phyloP scores from a whole-genome alignment of 169 alveolate species.

The Plasmodium ovale region DNA sequence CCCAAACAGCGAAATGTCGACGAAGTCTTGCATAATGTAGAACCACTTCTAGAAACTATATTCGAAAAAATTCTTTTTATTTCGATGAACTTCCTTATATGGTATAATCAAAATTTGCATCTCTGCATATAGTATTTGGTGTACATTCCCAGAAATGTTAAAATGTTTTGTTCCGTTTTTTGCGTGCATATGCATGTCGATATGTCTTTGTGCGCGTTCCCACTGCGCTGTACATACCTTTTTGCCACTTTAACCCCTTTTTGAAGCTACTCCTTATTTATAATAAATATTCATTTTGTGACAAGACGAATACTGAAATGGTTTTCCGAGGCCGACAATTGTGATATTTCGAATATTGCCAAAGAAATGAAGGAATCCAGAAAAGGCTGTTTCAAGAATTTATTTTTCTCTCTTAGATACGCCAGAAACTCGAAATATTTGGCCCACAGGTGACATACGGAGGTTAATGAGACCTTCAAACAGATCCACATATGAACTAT shows the following conservation, averaged over 20 bases:
- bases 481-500: constrained; percentile 81
- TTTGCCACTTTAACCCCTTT: too few relatives aligned
- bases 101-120: constrained; percentile 67
- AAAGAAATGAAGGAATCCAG: constrained; percentile 40
- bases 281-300: constrained; percentile 63
- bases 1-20: constrained; percentile 75
- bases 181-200: not conserved
- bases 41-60: constrained; percentile 80
- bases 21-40: constrained; percentile 76
- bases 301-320: constrained; percentile 71
- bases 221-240: too few relatives aligned
- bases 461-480: constrained; percentile 79
- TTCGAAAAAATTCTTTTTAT: constrained; percentile 86
- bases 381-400: constrained; percentile 37
- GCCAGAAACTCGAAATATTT: constrained; percentile 71
- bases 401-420: constrained; percentile 24
- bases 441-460: constrained; percentile 78
- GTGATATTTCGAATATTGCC: constrained; percentile 39
- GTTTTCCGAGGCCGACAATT: constrained; percentile 74
- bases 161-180: too few relatives aligned
- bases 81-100: constrained; percentile 81
- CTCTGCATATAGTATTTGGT: too few relatives aligned
- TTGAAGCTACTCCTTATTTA: constrained; percentile 75
- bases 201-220: too few relatives aligned
- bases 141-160: too few relatives aligned